These are phyloP conservation scores for Eucalyptus erythrocorys DNA, from an alignment of 345 rosid species.

Conservation along the genomic window DNA sequence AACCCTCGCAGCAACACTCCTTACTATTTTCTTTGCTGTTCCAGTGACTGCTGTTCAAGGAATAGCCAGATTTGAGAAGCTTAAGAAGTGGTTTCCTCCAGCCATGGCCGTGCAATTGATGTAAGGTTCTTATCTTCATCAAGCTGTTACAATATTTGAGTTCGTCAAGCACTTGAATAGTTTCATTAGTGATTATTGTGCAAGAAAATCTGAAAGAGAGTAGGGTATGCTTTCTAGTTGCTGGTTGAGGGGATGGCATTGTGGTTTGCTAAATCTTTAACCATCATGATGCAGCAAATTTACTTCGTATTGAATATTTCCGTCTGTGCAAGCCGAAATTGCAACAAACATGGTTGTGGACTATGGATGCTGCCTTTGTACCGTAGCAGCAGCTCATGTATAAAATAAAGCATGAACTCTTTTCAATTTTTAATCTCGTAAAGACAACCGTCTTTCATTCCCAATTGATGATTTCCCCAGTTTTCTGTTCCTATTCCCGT, in stretches of 20 bases:
- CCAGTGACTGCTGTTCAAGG: constrained; percentile 94
- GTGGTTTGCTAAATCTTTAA: not conserved
- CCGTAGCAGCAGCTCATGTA: not conserved
- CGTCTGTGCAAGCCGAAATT: not conserved
- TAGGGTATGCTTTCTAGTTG: not conserved
- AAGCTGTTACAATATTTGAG: not conserved
- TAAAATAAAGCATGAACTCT: not conserved
- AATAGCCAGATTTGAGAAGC: constrained; percentile 74
- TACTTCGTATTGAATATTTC: not conserved
- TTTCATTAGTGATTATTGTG: not conserved
- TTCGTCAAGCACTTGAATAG: not conserved
- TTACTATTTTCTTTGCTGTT: constrained; percentile 75
- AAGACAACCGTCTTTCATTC: not conserved
- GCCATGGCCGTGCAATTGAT: constrained; percentile 68
- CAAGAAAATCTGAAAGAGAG: not conserved
- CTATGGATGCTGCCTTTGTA: not conserved
- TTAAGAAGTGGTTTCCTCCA: constrained; percentile 82
- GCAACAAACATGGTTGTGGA: not conserved
- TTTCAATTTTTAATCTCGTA: not conserved
- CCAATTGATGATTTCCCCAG: not conserved
- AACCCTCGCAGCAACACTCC: constrained; percentile 52
- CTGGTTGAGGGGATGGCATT: not conserved
- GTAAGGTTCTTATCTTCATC: constrained; percentile 12
- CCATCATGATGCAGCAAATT: not conserved
- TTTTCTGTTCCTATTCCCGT: not conserved